Evolutionary conservation across 805 yeast genomes (phyloP).

Genomic region (Metschnikowia similis): DNA sequence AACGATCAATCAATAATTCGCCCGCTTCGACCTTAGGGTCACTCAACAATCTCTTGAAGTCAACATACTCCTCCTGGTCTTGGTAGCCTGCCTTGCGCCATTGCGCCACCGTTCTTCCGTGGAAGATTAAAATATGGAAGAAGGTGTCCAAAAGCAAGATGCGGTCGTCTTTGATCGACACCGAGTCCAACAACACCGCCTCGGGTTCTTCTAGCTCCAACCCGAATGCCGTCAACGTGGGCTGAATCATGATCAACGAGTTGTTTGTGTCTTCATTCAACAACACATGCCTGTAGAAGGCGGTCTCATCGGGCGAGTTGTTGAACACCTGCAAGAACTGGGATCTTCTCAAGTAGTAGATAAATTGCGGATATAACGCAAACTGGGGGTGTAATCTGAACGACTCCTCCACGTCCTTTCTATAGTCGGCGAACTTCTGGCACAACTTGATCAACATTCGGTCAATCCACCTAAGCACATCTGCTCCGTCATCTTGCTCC

Average conservation of each 20-base stretch:
- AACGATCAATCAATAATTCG: constrained; percentile 82
- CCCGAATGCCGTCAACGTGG: constrained; percentile 83
- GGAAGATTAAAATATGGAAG: constrained; percentile 93
- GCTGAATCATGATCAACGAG: constrained; percentile 95
- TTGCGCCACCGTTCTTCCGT: constrained; percentile 89
- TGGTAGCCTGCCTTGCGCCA: constrained; percentile 97
- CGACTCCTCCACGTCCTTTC: constrained; percentile 77
- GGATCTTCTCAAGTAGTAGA: constrained; percentile 92
- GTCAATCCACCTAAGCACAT: constrained; percentile 91
- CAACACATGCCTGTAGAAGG: constrained; percentile 90
- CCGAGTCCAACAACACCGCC: constrained; percentile 90
- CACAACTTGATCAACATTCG: constrained; percentile 85
- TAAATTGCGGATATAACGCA: constrained; percentile 89
- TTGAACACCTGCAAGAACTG: constrained; percentile 95
- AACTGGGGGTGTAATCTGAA: constrained; percentile 82
- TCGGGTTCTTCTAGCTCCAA: constrained; percentile 70
- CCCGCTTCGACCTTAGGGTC: constrained; percentile 93
- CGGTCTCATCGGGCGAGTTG: constrained; percentile 98
- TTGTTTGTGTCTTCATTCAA: constrained; percentile 89
- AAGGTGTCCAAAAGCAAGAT: constrained; percentile 90
- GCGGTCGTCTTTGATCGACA: constrained; percentile 83
- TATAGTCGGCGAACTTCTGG: constrained; percentile 89
- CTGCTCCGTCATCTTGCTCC: constrained; percentile 80
- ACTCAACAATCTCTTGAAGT: constrained; percentile 79
- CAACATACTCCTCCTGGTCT: constrained; percentile 83